Base-by-base conservation (phyloP, 2,329 filamentous ascomycete species). In the Knufia fluminis region DNA sequence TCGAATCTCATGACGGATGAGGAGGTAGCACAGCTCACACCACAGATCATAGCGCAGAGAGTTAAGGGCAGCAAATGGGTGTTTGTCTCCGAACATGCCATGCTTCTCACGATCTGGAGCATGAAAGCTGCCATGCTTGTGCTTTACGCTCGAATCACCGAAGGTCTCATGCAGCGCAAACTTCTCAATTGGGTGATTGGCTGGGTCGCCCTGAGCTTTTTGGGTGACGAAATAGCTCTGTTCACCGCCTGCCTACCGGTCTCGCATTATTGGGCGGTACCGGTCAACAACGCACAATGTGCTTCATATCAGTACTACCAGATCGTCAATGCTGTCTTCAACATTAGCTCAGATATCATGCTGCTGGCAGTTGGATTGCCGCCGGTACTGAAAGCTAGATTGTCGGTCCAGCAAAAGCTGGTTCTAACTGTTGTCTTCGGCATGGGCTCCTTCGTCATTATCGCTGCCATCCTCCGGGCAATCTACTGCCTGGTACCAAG, bases 41-140 rank as follows among this genome's bases (percentile, higher is more conserved):
- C 71, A 0, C 53, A 65, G 0, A 68, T 68, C 31, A 69, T 72
- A 41, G 57, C 54, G 2, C 64, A 69, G 26, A 67, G 77, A 43
- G 60, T 67, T 0, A 65, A 62, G 32, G 80, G 79, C 9, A 80
- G 77, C 40, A 83, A 83, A 68, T 74, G 79, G 67, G 78, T 82
- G 1, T 68, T 82, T 32, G 73, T 80, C 7, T 75, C 77, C 2
- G 79, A 83, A 55, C 71, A 82, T 62, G 73, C 75, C 58, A 83
- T 85, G 66, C 67, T 82, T 16, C 67, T 79, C n/a, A 62, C 64
- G 3, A 61, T 69, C 26, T 79, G 75, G 74, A 60, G 69, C 14
- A 66, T 75, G 54, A 79, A 79, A 54, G 64, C 69, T 20, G 77
- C 74, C 57, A 68, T 79, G 60, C 61, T 78, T 55, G 64, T 75